Evolutionary conservation across 2,329 filamentous ascomycete species (phyloP), one percentile per base, ranked within the genome.

Genomic region (Ceratocystis albifundus): DNA sequence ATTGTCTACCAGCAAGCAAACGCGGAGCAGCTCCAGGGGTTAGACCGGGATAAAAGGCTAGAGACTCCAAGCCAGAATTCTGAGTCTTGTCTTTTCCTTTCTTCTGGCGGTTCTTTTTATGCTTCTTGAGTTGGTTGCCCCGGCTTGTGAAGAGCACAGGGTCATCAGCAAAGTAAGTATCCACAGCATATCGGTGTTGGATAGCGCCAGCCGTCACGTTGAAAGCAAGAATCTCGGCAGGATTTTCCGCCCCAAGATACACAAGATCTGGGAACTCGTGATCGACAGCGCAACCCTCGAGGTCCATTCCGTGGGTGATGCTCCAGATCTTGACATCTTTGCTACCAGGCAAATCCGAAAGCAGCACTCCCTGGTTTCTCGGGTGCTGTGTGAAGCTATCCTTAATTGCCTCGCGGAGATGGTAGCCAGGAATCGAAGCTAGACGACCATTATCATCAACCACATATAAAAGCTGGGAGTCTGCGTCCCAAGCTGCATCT

Each of bases 371-470:
- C 50, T 68, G 64, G 8, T 50, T 41, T 5, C 25, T 30, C 20
- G 22, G 8, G 22, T 57, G 20, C 15, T 45, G 50, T 10, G 12
- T 17, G 10, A 12, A 17, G 3, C 20, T n/a, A 48, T 30, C 41
- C 15, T n/a, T 1, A 44, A 22, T 8, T 3, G 48, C 1, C 28
- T 28, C 46, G 44, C 8, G 3, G 8, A 66, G 53, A 25, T 62
- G 61, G 28, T 68, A 55, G 2, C 62, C 59, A n/a, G 67, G 67
- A 48, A 67, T 64, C 8, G 65, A 61, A 3, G 65, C 67, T 1
- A 68, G 62, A 5, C 67, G 67, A 41, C 67, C 65, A 17, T 65
- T 67, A 32, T 68, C 67, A 45, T 68, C 67, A 30, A 67, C 55
- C 4, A 68, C 5, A n/a, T 68, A 67, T n/a, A 68, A 50, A 17